A percentile compares a stretch with the other conserved stretches of the same genome.
These are phyloP conservation scores for Albophoma yamanashiensis DNA, from an alignment of 2,329 filamentous ascomycete species.

Conservation along the genomic window DNA sequence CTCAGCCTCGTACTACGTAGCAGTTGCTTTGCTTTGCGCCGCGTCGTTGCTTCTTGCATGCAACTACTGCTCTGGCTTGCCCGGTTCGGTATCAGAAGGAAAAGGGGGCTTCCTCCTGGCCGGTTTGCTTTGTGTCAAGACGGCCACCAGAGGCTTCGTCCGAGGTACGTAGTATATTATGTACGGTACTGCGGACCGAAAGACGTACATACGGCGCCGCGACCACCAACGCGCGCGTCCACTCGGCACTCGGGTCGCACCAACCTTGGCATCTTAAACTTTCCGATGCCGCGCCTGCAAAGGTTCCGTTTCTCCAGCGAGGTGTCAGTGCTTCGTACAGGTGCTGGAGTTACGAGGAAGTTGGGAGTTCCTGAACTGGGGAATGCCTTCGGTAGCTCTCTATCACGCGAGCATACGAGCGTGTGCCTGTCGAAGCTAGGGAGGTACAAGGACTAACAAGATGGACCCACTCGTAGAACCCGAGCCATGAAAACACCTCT, in stretches of 20 bases:
- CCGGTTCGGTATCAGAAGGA: too few species aligned
- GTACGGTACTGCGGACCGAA: too few species aligned
- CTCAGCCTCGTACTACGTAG: not conserved
- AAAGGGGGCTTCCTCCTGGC: not conserved
- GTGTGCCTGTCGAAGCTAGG: not conserved
- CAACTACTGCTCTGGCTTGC: not conserved
- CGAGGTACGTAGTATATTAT: too few species aligned
- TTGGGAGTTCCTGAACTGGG: too few species aligned
- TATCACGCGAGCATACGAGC: not conserved
- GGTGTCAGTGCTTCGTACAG: too few species aligned
- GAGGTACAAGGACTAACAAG: not conserved
- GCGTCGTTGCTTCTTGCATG: not conserved
- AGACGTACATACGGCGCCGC: too few species aligned
- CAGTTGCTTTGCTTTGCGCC: not conserved
- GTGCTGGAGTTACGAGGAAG: too few species aligned
- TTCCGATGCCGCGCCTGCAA: not conserved
- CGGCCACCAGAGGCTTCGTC: not conserved
- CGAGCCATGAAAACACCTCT: not conserved
- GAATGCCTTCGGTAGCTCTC: not conserved
- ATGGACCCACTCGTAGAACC: not conserved
- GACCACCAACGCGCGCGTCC: too few species aligned
- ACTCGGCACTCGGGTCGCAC: not conserved
- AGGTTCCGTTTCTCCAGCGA: not conserved
- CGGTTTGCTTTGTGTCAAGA: not conserved
- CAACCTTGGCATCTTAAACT: not conserved